Evolutionary conservation across 495 filamentous ascomycete genomes (phyloP).

Genomic region (Glarea lozoyensis): DNA sequence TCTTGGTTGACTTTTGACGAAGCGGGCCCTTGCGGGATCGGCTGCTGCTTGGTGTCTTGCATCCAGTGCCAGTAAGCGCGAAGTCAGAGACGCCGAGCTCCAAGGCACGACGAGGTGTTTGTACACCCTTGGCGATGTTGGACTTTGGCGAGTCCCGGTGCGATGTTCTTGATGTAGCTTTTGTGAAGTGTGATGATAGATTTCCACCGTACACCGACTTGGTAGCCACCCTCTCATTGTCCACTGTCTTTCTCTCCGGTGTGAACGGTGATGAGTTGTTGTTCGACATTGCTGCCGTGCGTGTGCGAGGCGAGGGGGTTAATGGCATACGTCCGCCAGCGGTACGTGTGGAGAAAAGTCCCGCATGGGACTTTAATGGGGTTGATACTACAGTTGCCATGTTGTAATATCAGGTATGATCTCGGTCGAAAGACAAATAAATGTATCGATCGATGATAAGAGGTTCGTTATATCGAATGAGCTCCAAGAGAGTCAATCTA

Average conservation of each 20-base stretch:
- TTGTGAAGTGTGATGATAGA: constrained; percentile 64
- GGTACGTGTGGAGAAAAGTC: constrained; percentile 84
- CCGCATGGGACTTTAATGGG: constrained; percentile 86
- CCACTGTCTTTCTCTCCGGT: constrained; percentile 50
- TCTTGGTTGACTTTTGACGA: constrained; percentile 64
- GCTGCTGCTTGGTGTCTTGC: constrained; percentile 63
- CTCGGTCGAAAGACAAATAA: constrained; percentile 35
- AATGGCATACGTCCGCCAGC: constrained; percentile 91
- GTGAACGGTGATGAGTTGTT: constrained; percentile 69
- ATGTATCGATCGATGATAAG: constrained; percentile 38
- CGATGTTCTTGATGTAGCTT: constrained; percentile 48
- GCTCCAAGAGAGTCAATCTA: constrained; percentile 57
- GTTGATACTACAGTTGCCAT: constrained; percentile 93
- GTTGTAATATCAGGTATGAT: constrained; percentile 30
- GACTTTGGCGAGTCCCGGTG: constrained; percentile 80
- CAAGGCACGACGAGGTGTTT: constrained; percentile 65
- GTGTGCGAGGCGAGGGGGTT: constrained; percentile 76
- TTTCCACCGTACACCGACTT: constrained; percentile 69
- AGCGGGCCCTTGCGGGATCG: constrained; percentile 53
- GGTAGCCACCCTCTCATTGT: constrained; percentile 41
- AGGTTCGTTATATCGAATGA: constrained; percentile 39
- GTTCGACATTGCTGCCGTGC: constrained; percentile 28
- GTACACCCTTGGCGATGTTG: constrained; percentile 69
- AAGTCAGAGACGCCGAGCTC: constrained; percentile 92
- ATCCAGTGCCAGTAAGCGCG: constrained; percentile 68